Percentiles rank a stretch among this genome's conserved stretches.
phyloP scores from a whole-genome alignment of 331 rosid species.

The Malus hybrid region DNA sequence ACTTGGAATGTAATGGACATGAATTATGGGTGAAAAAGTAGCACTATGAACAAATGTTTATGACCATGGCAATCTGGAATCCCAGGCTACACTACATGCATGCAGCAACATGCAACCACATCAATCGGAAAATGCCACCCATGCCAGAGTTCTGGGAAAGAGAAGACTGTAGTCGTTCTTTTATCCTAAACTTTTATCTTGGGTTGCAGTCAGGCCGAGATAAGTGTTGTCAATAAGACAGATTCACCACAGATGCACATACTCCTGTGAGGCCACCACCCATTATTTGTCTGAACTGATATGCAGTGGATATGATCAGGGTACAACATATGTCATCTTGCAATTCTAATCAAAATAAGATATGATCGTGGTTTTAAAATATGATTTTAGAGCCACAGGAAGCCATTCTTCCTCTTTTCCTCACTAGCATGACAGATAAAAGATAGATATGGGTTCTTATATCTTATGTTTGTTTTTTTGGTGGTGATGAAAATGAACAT shows the following conservation, averaged over 20 bases:
- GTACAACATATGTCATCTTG: neutral
- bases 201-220: neutral
- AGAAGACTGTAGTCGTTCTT: neutral
- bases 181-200: neutral
- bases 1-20: neutral
- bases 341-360: neutral
- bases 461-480: neutral
- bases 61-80: neutral
- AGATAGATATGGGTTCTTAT: neutral
- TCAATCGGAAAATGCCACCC: neutral
- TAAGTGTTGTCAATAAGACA: neutral
- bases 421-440: neutral
- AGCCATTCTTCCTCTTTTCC: neutral
- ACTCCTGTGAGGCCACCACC: neutral
- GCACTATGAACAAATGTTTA: neutral
- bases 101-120: neutral
- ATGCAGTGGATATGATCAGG: neutral
- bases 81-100: neutral
- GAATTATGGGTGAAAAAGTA: neutral
- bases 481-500: neutral
- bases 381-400: neutral
- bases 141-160: neutral
- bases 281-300: neutral
- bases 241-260: neutral
- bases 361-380: neutral